Base-by-base conservation (phyloP, 2,329 filamentous ascomycete genomes). In the Colletotrichum limetticola region DNA sequence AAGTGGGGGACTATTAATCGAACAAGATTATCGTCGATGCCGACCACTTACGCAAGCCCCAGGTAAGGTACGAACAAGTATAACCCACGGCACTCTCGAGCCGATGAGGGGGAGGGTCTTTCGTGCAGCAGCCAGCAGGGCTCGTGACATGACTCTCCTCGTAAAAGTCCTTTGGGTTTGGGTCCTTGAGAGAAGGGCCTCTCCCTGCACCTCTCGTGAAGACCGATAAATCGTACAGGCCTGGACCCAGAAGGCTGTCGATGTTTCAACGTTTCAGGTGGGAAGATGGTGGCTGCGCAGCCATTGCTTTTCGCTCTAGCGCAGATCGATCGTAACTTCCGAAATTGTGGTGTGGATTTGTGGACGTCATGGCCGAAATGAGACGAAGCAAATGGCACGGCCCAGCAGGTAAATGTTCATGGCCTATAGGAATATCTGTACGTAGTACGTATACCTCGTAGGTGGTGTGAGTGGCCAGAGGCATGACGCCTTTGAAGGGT, bases 221-320 rank as follows among this genome's bases (percentile, higher is more conserved):
- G 42, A 11, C 19, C 59, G 32, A 57, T n/a, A n/a, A 56, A 22
- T 24, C 60, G 46, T 57, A 28, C 66, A 73, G 60, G 66, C 55
- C 61, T 56, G 55, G 71, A 61, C 71, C 66, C 46, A 61, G 60
- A 71, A 71, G 60, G 61, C 56, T 66, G 55, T 65, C 55, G 67
- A 71, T 73, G 66, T 71, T 73, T 73, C 71, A 62, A 57, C 56
- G 66, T 73, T 73, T 73, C 71, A 73, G 71, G 71, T 66, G 55
- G 60, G 32, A 72, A 72, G 66, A 61, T 32, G 56, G 66, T 70
- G 66, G 55, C 42, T 67, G 49, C 60, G 55, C 58, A 56, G 59
- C 53, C 69, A 59, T 63, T 64, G 59, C 53, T 72, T 73, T 66
- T 61, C n/a, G 22, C 66, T 30, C 56, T 71, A 71, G 71, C 61